Conservation (phyloP, 2,329 filamentous ascomycete species). For the Penicillium sp. region DNA sequence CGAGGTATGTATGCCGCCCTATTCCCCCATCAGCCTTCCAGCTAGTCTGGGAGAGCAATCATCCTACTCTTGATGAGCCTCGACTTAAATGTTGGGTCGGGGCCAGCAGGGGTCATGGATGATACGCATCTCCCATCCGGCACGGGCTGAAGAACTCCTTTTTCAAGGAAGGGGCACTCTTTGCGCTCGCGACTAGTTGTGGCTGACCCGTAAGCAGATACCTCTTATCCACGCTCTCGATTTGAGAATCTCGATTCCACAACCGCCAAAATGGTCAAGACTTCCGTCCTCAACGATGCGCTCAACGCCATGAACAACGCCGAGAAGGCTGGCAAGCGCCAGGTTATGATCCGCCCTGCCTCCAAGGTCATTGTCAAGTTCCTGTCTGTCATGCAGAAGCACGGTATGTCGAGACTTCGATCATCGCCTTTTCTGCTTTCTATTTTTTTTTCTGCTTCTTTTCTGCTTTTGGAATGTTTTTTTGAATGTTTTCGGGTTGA, state of each 20-base stretch:
- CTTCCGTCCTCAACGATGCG: slow-evolving; percentile 98
- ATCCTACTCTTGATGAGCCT: slow-evolving; percentile 17
- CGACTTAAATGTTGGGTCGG: slow-evolving; percentile 1
- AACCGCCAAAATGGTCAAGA: slow-evolving; percentile 93
- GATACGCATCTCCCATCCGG: slow-evolving; percentile 43
- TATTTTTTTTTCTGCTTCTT: slow-evolving; percentile 3
- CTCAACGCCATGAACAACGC: slow-evolving; percentile 99
- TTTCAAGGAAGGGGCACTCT: slow-evolving; percentile 57
- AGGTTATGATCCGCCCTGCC: slow-evolving; percentile 94
- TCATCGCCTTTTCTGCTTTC: slow-evolving; percentile 6
- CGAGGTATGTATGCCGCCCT: slow-evolving; percentile 39
- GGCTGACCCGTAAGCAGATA: slow-evolving; percentile 50
- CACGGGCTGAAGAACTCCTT: slow-evolving; percentile 66
- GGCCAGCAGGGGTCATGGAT: slow-evolving; percentile 24
- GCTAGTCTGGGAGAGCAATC: slow-evolving; percentile 46
- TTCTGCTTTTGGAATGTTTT: slow-evolving; percentile 7
- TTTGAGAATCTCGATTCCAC: slow-evolving; percentile 49
- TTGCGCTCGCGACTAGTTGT: slow-evolving; percentile 61
- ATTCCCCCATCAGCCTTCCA: slow-evolving; percentile 33
- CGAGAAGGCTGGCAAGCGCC: slow-evolving; percentile 99
- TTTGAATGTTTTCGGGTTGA: slow-evolving; percentile 72
- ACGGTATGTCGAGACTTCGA: slow-evolving; percentile 65
- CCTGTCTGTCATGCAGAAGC: slow-evolving; percentile 97
- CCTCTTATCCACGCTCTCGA: slow-evolving; percentile 39
- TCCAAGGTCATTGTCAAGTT: slow-evolving; percentile 99